Conservation (phyloP, 179 eudicot species). For the Kewa caespitosa region DNA sequence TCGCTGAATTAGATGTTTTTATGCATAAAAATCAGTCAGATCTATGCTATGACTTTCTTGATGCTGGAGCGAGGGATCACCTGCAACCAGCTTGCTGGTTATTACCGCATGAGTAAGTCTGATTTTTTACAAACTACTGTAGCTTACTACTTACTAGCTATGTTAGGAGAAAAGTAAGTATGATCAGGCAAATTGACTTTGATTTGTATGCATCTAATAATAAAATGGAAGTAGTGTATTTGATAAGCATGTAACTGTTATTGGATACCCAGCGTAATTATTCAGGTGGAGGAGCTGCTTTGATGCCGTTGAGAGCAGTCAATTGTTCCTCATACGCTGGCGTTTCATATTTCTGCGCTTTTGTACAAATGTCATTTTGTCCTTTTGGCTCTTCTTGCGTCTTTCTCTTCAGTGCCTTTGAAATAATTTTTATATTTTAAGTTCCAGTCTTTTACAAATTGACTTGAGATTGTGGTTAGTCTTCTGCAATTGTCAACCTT, state of each 20-base stretch:
- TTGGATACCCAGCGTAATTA: too few species aligned
- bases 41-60: conserved; percentile 14
- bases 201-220: not conserved
- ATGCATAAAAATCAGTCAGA: conserved; percentile 20
- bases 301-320: not conserved
- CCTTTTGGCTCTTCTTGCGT: not conserved
- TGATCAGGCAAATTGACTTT: not conserved
- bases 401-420: not conserved
- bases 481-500: not conserved
- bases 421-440: not conserved
- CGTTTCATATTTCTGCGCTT: not conserved
- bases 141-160: not conserved
- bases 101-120: conserved; percentile 53
- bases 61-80: conserved; percentile 27
- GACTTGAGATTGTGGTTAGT: not conserved
- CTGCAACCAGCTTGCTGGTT: conserved; percentile 44
- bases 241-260: not conserved
- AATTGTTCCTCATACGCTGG: not conserved
- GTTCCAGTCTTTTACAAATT: conserved; percentile 1
- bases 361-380: not conserved
- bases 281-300: not conserved
- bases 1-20: conserved; percentile 26
- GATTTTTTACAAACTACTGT: not conserved
- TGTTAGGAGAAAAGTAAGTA: not conserved
- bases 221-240: not conserved